Evolutionary conservation across 2,329 filamentous ascomycete species (phyloP), one percentile per base, ranked within the genome.

Genomic region (Calonectria hawksworthii): DNA sequence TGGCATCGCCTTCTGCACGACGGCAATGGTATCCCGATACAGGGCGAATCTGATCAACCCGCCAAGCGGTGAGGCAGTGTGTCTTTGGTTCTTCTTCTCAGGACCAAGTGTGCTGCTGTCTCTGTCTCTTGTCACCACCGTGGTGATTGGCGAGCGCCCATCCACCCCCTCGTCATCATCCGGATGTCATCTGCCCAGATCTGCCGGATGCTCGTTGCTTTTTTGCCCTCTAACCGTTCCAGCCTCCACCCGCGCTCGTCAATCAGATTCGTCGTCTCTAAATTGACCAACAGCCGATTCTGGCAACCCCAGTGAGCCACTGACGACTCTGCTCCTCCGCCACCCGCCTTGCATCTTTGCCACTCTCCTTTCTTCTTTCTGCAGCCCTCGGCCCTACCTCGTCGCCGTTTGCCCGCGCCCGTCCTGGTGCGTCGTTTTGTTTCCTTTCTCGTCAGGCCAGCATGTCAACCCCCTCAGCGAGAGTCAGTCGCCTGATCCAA

Each of bases 401-500:
- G 61, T 70, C 56, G 34, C 26, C 47, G 32, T 51, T 66, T 16
- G 41, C 56, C 36, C n/a, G 47, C 38, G 28, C 54, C 32, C 30
- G 56, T 36, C 38, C 41, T 66, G 56, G 38, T 70, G 50, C 56
- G 28, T 61, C 56, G 38, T 30, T 26, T n/a, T 54, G 66, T 65
- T 41, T 47, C 34, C 47, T 21, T 50, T 32, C 13, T 44, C 14
- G 23, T 52, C 67, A 66, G 50, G 32, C 21, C 50, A 65, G 10
- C 26, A 21, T 56, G 32, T 69, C 66, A 64, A 69, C 34, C 23
- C 50, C 50, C 44, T 3, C 21, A 69, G 30, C 7, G 18, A 61
- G 51, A 52, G 50, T 50, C 23, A 16, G 71, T 51, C 66, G 50
- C 36, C 38, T 69, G 59, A 66, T 70, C 66, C 59, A 59, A 73